Conservation (phyloP, 2,329 filamentous ascomycete genomes). For the Aspergillus sp. region DNA sequence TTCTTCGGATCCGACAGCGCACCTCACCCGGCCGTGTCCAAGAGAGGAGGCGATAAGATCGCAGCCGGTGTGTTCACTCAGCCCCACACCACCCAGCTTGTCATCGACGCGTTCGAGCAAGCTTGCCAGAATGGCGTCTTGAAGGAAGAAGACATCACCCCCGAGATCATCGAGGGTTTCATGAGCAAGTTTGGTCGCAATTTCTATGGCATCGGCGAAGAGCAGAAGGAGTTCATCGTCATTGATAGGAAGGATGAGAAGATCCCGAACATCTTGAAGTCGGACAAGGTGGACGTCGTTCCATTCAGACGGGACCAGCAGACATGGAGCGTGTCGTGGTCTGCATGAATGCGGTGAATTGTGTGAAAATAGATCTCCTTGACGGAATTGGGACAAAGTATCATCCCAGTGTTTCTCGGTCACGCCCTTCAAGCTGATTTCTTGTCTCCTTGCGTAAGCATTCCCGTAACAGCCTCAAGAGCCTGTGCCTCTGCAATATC, state of each 20-base stretch:
- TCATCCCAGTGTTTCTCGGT: background rate
- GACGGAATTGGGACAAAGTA: slow-evolving; percentile 5
- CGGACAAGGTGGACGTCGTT: slow-evolving; percentile 62
- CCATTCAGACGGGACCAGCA: slow-evolving; percentile 65
- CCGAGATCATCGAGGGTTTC: slow-evolving; percentile 59
- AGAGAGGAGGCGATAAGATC: slow-evolving; percentile 54
- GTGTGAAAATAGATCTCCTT: slow-evolving; percentile 7
- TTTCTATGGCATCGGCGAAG: slow-evolving; percentile 59
- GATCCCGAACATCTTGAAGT: slow-evolving; percentile 58
- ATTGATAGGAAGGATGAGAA: slow-evolving; percentile 59
- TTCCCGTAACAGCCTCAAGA: slow-evolving; percentile 42
- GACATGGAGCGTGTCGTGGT: slow-evolving; percentile 45
- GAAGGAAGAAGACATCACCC: slow-evolving; percentile 55
- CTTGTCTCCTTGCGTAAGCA: slow-evolving; percentile 35
- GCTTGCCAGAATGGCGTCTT: slow-evolving; percentile 58
- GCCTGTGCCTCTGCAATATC: slow-evolving; percentile 44
- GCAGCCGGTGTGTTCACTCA: slow-evolving; percentile 66
- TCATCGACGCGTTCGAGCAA: slow-evolving; percentile 60
- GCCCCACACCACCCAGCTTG: slow-evolving; percentile 59
- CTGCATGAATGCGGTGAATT: slow-evolving; percentile 13
- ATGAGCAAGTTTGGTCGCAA: slow-evolving; percentile 58
- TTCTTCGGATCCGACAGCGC: slow-evolving; percentile 73
- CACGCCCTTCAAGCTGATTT: slow-evolving; percentile 17
- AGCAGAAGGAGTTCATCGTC: slow-evolving; percentile 55
- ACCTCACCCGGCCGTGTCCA: slow-evolving; percentile 62